Base-by-base conservation (phyloP, 148 eudicot genomes). In the Selenicereus undatus region DNA sequence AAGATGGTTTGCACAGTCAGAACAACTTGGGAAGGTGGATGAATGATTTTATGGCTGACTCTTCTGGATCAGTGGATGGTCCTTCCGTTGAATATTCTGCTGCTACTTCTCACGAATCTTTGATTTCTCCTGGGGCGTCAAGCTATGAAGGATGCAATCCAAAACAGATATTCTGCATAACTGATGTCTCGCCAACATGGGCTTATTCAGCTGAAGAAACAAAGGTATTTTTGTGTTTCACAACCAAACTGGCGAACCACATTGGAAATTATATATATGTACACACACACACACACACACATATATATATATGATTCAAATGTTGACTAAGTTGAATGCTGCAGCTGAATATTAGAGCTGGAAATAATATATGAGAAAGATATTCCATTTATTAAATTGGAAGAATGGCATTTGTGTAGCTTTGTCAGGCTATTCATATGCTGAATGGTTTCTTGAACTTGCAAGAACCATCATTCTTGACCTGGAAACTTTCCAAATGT, bases 21-120 rank as follows among this genome's bases (percentile, higher is more conserved):
- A 93, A 92, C 81, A 90, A 93, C 81, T 91, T 92, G 74, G 94
- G 94, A 52, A 88, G 83, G 81, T 92, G 93, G 98, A 89, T 92
- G 74, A 88, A 83, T 84, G 85, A 86, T 62, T 81, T 88, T 68
- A 81, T 92, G 78, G 86, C 86, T 24, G 91, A 91, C 79, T 90
- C 91, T 75, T 89, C 97, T 50, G 92, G 74, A 58, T 84, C 90
- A 35, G 89, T 82, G 66, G 88, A 83, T 73, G 87, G 85, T 84
- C 86, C 89, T 43, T 74, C 68, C 68, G 73, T 75, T 58, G 91
- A 85, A 51, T 79, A 92, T 60, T 83, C 88, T 32, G 76, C 82
- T 26, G 77, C 80, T 51, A 83, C 43, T 39, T 39, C 80, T 66
- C 87, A 89, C 29, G 82, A 84, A 70, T 85, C 90, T 72, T 81